Evolutionary conservation across 2,329 filamentous ascomycete species (phyloP).

Genomic region (Xylariaceae sp.): DNA sequence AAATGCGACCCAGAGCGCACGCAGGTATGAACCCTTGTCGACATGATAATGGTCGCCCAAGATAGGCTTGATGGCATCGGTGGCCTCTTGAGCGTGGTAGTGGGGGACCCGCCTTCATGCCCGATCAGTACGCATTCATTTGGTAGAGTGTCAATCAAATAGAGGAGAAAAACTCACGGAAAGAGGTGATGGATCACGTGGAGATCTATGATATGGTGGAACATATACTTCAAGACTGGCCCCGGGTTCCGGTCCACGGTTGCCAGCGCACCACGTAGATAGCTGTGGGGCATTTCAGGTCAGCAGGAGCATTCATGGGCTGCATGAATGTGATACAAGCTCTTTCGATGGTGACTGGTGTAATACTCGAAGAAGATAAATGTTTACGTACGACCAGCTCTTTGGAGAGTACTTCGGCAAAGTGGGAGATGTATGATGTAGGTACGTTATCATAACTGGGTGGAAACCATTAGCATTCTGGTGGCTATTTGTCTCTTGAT

Average conservation of each 20-base stretch:
- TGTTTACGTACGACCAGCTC: constrained; percentile 43
- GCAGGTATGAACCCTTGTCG: constrained; percentile 40
- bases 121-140: too few relatives aligned
- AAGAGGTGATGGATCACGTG: constrained; percentile 62
- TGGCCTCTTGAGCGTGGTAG: constrained; percentile 58
- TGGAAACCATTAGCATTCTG: neutral
- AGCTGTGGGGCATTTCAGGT: constrained; percentile 23
- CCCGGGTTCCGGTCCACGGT: constrained; percentile 62
- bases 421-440: constrained; percentile 56
- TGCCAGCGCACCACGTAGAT: constrained; percentile 54
- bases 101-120: constrained; percentile 48
- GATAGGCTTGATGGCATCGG: constrained; percentile 50
- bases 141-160: too few relatives aligned
- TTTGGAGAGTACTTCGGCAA: constrained; percentile 49
- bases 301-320: too few relatives aligned
- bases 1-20: constrained; percentile 42
- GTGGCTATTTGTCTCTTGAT: neutral
- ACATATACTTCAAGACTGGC: constrained; percentile 56
- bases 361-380: too few relatives aligned
- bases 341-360: too few relatives aligned
- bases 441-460: constrained; percentile 67
- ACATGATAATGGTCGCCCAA: constrained; percentile 50
- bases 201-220: constrained; percentile 62
- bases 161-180: constrained; percentile 39
- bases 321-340: too few relatives aligned